phyloP scores from a whole-genome alignment of 352 stramenopile genomes.

The Globisporangium perplexum region DNA sequence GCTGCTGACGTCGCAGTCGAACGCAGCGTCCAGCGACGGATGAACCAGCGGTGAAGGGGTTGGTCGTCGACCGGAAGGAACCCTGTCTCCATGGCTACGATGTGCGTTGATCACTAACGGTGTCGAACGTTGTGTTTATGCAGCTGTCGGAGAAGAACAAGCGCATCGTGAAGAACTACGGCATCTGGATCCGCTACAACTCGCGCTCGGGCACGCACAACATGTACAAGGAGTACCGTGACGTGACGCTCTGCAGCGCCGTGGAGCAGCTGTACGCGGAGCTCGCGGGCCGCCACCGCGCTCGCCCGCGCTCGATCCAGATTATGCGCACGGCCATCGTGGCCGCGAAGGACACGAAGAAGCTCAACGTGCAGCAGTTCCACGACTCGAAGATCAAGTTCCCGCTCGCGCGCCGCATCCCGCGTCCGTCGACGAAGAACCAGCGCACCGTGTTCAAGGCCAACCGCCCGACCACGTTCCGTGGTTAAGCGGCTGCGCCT shows the following conservation, averaged over 20 bases:
- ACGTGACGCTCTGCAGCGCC: slow-evolving; percentile 95
- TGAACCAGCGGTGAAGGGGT: neutral
- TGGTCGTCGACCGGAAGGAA: neutral
- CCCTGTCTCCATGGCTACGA: neutral
- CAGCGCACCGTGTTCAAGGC: slow-evolving; percentile 96
- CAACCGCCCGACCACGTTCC: slow-evolving; percentile 96
- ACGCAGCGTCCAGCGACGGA: neutral
- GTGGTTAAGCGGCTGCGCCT: slow-evolving; percentile 85
- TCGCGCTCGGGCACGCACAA: slow-evolving; percentile 99
- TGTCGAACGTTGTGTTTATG: neutral
- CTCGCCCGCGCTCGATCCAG: slow-evolving; percentile 97
- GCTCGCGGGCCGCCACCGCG: slow-evolving; percentile 97
- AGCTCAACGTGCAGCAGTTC: slow-evolving; percentile 96
- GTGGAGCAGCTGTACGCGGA: slow-evolving; percentile 99
- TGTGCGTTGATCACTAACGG: neutral
- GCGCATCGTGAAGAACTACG: slow-evolving; percentile 99
- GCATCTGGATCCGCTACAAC: slow-evolving; percentile 99
- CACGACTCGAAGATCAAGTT: slow-evolving; percentile 97
- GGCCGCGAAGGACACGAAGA: slow-evolving; percentile 94
- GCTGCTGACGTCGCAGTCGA: too few relatives aligned
- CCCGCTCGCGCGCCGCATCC: slow-evolving; percentile 96
- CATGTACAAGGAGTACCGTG: slow-evolving; percentile 99
- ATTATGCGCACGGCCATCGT: slow-evolving; percentile 98
- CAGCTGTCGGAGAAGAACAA: slow-evolving; percentile 98
- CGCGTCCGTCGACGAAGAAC: slow-evolving; percentile 92